Conservation (phyloP, 805 yeast species). For the Myxozyma melibiosi region DNA sequence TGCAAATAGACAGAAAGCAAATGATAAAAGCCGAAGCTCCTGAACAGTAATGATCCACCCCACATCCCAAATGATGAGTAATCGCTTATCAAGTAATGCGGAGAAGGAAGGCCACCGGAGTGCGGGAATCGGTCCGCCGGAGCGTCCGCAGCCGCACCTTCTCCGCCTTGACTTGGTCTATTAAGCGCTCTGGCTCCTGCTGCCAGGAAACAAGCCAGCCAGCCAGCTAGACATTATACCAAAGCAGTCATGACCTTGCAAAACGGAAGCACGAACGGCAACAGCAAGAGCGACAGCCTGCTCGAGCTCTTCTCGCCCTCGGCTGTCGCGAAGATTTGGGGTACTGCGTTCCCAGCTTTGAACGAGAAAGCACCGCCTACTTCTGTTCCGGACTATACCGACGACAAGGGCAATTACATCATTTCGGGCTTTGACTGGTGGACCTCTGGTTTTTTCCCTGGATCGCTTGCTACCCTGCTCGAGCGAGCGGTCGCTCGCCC, state of each 20-base stretch:
- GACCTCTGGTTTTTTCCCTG: slow-evolving; percentile 20
- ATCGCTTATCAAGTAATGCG: not conserved
- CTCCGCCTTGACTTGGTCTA: not conserved
- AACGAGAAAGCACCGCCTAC: slow-evolving; percentile 7
- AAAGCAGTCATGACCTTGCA: not conserved
- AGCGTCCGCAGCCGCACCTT: not conserved
- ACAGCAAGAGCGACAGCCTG: not conserved
- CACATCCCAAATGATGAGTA: not conserved
- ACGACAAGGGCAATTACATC: not conserved
- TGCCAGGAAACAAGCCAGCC: too few species aligned
- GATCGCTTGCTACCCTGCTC: slow-evolving; percentile 7
- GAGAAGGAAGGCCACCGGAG: not conserved
- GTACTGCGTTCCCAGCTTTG: slow-evolving; percentile 23
- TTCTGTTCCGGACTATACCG: slow-evolving; percentile 13
- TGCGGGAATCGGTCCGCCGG: slow-evolving; percentile 1
- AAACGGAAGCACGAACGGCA: not conserved
- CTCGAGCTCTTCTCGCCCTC: slow-evolving; percentile 11
- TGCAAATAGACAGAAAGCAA: too few species aligned
- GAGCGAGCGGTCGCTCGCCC: slow-evolving; percentile 12
- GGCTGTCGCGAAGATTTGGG: slow-evolving; percentile 29
- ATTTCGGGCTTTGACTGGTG: slow-evolving; percentile 13
- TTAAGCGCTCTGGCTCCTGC: too few species aligned
- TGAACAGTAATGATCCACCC: not conserved
- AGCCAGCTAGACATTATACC: too few species aligned
- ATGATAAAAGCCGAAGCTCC: too few species aligned